These are phyloP conservation scores for Melastoma candidum DNA, from an alignment of 441 rosid species.

Conservation along the genomic window DNA sequence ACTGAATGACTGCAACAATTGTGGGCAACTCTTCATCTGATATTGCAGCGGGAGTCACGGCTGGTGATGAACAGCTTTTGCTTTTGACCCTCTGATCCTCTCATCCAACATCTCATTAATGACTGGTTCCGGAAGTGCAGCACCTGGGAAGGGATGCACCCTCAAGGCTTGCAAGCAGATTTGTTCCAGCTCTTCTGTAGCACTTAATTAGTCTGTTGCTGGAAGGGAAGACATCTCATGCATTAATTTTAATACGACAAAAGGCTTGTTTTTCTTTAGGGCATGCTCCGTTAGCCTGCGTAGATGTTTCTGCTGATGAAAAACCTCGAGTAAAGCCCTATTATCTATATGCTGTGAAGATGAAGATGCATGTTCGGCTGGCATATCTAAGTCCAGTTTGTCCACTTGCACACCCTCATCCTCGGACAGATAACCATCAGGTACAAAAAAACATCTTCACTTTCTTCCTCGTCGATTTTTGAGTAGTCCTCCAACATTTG, in stretches of 20 bases:
- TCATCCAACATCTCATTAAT: constrained; percentile 17
- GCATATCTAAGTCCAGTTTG: constrained; percentile 46
- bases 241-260: constrained; percentile 49
- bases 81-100: constrained; percentile 36
- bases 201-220: constrained; percentile 39
- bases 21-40: constrained; percentile 54
- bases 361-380: no score
- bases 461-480: constrained; percentile 69
- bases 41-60: constrained; percentile 24
- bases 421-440: constrained; percentile 98
- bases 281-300: constrained; percentile 65
- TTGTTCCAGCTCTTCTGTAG: constrained; percentile 51
- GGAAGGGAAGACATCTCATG: constrained; percentile 47
- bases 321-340: no score
- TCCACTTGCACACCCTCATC: constrained; percentile 87
- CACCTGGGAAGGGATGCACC: constrained; percentile 38
- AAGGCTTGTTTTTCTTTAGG: constrained; percentile 60
- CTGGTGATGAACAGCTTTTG: constrained; percentile 25
- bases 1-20: constrained; percentile 30
- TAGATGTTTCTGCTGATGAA: no score
- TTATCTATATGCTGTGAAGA: no score
- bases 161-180: constrained; percentile 63
- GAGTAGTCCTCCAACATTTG: constrained; percentile 45
- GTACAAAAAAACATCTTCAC: constrained; percentile 24
- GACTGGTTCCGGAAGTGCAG: constrained; percentile 23